These are phyloP conservation scores for Yamagishiella unicocca DNA, from an alignment of 139 green algal species.

Conservation along the genomic window DNA sequence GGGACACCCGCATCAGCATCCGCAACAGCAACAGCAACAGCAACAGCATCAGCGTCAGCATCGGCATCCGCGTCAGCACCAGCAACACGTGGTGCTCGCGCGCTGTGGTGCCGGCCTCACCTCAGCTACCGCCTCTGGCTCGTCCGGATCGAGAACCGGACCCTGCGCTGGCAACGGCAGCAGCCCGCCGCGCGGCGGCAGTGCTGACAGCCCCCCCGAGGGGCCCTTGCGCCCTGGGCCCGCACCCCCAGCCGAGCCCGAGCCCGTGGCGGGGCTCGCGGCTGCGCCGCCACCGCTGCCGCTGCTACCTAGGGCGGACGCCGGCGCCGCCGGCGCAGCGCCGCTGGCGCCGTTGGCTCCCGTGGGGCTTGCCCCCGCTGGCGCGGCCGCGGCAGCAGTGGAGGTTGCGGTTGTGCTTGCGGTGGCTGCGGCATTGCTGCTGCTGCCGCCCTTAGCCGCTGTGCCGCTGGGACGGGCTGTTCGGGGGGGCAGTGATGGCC, in stretches of 20 bases:
- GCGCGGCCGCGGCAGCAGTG: neutral
- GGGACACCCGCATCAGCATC: too few species aligned
- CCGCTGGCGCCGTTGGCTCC: neutral
- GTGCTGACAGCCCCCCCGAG: neutral
- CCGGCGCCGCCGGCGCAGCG: neutral
- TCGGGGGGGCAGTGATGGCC: slow-evolving; percentile 11
- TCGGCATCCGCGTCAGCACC: too few species aligned
- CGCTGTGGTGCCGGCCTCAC: neutral
- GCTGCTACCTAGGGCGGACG: neutral
- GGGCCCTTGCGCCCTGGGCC: neutral
- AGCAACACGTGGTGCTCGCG: too few species aligned
- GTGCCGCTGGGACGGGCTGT: neutral
- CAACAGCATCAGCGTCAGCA: too few species aligned
- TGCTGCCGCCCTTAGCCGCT: neutral
- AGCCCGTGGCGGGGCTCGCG: neutral
- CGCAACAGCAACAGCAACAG: too few species aligned
- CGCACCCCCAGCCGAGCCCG: neutral
- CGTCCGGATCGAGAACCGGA: slow-evolving; percentile 64
- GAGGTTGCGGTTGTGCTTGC: neutral
- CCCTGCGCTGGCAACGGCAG: slow-evolving; percentile 17
- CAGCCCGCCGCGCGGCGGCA: slow-evolving; percentile 13
- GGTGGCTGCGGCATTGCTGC: neutral
- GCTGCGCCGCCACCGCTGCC: neutral
- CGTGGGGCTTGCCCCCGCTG: neutral
- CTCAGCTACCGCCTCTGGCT: slow-evolving; percentile 55